phyloP scores from a whole-genome alignment of 163 green algal species.

The Prototheca cutis region DNA sequence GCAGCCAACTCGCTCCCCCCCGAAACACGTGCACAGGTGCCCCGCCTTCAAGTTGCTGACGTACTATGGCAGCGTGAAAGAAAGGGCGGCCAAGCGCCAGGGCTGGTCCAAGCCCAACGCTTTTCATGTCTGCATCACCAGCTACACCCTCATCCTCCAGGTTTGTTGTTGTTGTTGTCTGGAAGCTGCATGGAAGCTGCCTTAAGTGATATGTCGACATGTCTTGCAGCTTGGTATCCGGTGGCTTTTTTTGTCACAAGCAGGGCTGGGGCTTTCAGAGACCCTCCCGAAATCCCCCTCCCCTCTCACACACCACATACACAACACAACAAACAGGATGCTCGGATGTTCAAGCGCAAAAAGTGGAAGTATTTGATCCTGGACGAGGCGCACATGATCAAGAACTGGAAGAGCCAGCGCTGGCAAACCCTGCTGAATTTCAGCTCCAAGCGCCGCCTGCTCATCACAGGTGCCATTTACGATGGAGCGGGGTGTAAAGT shows the following conservation, averaged over 20 bases:
- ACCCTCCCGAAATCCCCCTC: too few relatives aligned
- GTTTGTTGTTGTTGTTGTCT: conserved; percentile 3
- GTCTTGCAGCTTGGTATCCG: too few relatives aligned
- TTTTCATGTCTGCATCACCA: conserved; percentile 99
- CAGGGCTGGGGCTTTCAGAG: too few relatives aligned
- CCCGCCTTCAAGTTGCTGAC: conserved; percentile 97
- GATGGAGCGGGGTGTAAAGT: not conserved
- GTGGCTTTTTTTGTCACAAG: too few relatives aligned
- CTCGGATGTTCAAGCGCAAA: conserved; percentile 90
- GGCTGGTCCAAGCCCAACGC: conserved; percentile 95
- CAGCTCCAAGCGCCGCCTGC: conserved; percentile 82
- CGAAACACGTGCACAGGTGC: too few relatives aligned
- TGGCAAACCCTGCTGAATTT: conserved; percentile 98
- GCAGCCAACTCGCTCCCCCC: not conserved
- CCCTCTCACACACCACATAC: not conserved
- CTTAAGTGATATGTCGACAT: too few relatives aligned
- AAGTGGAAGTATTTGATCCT: conserved; percentile 98
- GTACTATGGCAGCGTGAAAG: conserved; percentile 88
- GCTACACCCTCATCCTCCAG: conserved; percentile 90
- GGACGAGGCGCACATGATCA: conserved; percentile 99
- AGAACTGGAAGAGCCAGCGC: conserved; percentile 96
- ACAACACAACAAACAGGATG: conserved; percentile 45
- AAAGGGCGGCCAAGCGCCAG: conserved; percentile 89
- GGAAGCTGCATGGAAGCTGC: too few relatives aligned
- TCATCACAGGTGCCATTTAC: too few relatives aligned